Conservation (phyloP, 495 filamentous ascomycete genomes). For the Hyaloscypha finlandica region DNA sequence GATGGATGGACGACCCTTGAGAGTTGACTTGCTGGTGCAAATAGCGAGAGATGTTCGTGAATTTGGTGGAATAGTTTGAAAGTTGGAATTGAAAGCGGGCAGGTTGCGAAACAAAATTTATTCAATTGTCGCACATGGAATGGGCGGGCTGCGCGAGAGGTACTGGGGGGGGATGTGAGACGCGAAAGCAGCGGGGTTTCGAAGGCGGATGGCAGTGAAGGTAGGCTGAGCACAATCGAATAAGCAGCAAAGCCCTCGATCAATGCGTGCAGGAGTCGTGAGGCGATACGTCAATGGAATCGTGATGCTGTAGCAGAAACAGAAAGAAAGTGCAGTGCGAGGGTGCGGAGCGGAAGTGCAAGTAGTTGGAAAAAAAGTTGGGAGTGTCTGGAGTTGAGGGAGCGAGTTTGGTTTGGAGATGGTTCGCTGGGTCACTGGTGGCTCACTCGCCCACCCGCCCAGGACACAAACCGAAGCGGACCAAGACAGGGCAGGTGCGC, state of each 20-base stretch:
- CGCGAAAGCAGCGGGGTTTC: constrained; percentile 26
- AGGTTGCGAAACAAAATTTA: constrained; percentile 23
- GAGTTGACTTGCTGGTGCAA: constrained; percentile 6
- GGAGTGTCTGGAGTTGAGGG: neutral
- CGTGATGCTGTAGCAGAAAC: neutral
- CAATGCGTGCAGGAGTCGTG: neutral
- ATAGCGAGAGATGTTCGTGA: constrained; percentile 9
- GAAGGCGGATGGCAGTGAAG: neutral
- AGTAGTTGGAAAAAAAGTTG: neutral
- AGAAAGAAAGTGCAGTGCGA: constrained; percentile 10
- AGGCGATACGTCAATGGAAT: neutral
- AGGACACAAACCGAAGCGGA: neutral
- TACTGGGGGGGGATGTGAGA: constrained; percentile 15
- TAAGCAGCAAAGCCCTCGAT: constrained; percentile 25
- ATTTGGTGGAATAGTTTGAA: constrained; percentile 2
- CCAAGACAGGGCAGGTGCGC: constrained; percentile 11
- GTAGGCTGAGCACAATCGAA: constrained; percentile 8
- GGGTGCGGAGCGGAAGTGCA: neutral
- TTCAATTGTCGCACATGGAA: constrained; percentile 21
- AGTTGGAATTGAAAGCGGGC: constrained; percentile 17
- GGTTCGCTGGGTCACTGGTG: neutral
- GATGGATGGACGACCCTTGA: neutral
- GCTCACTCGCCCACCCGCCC: too few relatives aligned
- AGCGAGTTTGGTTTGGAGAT: neutral
- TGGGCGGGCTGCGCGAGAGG: constrained; percentile 21